Conservation (phyloP, 345 rosid species). For the Geranium rotundifolium region DNA sequence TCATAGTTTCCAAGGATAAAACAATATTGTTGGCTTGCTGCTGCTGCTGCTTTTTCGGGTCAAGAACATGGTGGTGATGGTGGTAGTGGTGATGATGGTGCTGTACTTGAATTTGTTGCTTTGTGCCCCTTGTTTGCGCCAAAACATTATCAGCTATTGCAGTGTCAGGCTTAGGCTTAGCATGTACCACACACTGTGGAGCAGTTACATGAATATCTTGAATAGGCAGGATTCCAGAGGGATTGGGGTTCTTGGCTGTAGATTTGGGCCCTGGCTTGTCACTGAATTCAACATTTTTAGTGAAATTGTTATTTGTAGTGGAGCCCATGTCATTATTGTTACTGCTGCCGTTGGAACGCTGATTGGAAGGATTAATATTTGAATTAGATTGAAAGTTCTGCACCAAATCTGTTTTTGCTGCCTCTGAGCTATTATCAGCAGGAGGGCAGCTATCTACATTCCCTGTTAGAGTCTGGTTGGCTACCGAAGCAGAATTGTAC, state of each 20-base stretch:
- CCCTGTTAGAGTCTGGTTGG: slow-evolving; percentile 27
- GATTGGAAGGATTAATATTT: slow-evolving; percentile 21
- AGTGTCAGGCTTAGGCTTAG: slow-evolving; percentile 15
- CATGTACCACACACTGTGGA: slow-evolving; percentile 7
- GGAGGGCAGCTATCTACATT: slow-evolving; percentile 36
- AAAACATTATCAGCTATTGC: slow-evolving; percentile 2
- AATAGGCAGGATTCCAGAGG: slow-evolving; percentile 17
- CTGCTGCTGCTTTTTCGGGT: slow-evolving; percentile 6
- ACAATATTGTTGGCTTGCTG: slow-evolving; percentile 15
- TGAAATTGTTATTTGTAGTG: slow-evolving; percentile 23
- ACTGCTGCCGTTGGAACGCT: slow-evolving; percentile 31
- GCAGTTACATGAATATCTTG: slow-evolving; percentile 14
- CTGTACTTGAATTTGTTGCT: slow-evolving; percentile 26
- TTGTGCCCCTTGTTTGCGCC: slow-evolving; percentile 13
- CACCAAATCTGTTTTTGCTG: slow-evolving; percentile 24
- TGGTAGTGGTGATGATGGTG: slow-evolving; percentile 29
- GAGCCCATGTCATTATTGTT: slow-evolving; percentile 36
- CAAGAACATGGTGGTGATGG: slow-evolving; percentile 22
- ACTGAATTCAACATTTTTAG: slow-evolving; percentile 12
- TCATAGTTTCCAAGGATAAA: slow-evolving; percentile 12
- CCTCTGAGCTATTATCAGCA: slow-evolving; percentile 29
- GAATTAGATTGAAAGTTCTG: slow-evolving; percentile 28
- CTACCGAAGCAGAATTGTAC: slow-evolving; percentile 26
- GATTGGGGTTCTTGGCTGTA: slow-evolving; percentile 15
- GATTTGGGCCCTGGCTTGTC: slow-evolving; percentile 19